Percentiles rank a stretch among this genome's conserved stretches.
These are phyloP conservation scores for Hemisphaericaspora subhashii DNA, from an alignment of 1,139 yeast species.

Conservation along the genomic window DNA sequence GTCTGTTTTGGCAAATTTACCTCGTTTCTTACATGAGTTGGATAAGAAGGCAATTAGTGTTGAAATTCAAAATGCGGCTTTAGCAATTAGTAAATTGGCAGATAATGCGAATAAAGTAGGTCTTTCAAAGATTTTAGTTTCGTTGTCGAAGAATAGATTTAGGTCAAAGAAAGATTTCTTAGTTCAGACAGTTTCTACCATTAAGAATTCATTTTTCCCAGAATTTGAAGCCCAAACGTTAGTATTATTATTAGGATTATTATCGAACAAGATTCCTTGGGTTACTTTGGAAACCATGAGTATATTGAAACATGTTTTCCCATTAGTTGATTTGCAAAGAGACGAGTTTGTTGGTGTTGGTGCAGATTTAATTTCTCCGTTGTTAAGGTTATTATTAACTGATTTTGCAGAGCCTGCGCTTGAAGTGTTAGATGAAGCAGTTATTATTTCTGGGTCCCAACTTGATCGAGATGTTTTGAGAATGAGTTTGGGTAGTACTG, in stretches of 20 bases:
- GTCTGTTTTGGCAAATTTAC: slow-evolving; percentile 76
- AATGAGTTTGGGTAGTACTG: slow-evolving; percentile 84
- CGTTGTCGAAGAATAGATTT: slow-evolving; percentile 75
- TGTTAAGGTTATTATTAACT: slow-evolving; percentile 76
- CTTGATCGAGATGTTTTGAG: slow-evolving; percentile 88
- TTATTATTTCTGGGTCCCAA: slow-evolving; percentile 82
- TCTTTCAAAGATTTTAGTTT: slow-evolving; percentile 70
- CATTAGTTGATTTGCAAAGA: slow-evolving; percentile 71
- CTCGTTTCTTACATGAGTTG: slow-evolving; percentile 79
- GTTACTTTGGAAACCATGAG: slow-evolving; percentile 78
- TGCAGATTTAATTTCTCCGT: slow-evolving; percentile 90
- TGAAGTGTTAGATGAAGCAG: slow-evolving; percentile 85
- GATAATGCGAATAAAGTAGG: slow-evolving; percentile 56
- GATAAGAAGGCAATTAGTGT: slow-evolving; percentile 52
- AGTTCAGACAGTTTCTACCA: slow-evolving; percentile 72
- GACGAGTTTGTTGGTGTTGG: slow-evolving; percentile 89
- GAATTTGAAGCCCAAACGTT: slow-evolving; percentile 72
- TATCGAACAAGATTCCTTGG: slow-evolving; percentile 78
- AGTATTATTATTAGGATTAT: slow-evolving; percentile 71
- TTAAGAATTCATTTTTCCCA: slow-evolving; percentile 70
- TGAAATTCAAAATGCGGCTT: slow-evolving; percentile 61
- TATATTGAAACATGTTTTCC: slow-evolving; percentile 69
- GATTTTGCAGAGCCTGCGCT: slow-evolving; percentile 87
- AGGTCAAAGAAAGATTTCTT: slow-evolving; percentile 87
- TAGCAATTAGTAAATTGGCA: slow-evolving; percentile 60